phyloP scores from a whole-genome alignment of 805 yeast genomes.

The Wickerhamomyces chaumierensis region DNA sequence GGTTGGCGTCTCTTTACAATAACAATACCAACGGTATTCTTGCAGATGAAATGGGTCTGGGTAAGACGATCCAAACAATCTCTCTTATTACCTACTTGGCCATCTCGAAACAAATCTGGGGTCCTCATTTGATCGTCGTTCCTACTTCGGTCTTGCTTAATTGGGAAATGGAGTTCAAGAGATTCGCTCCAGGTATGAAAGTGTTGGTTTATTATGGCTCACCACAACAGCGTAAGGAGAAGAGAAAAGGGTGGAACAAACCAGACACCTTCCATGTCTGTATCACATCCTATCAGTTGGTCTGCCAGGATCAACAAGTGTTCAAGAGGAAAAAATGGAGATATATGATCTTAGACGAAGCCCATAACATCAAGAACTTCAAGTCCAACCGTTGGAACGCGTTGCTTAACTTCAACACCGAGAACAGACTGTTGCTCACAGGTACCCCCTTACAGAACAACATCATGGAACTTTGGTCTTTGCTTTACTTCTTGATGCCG shows the following conservation, averaged over 20 bases:
- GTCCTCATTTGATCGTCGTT: constrained; percentile 93
- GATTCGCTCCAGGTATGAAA: constrained; percentile 97
- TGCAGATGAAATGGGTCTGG: constrained; percentile 99
- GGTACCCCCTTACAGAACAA: constrained; percentile 98
- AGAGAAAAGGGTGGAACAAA: constrained; percentile 95
- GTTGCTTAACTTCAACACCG: constrained; percentile 83
- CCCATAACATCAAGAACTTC: constrained; percentile 94
- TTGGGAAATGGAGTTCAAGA: constrained; percentile 99
- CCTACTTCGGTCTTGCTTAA: constrained; percentile 96
- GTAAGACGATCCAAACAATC: constrained; percentile 94
- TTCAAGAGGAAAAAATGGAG: constrained; percentile 90
- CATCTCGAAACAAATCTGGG: constrained; percentile 91
- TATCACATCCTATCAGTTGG: constrained; percentile 92
- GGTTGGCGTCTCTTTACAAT: constrained; percentile 91
- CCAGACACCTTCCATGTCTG: constrained; percentile 95
- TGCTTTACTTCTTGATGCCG: constrained; percentile 93
- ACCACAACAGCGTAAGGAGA: constrained; percentile 92
- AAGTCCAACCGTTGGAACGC: constrained; percentile 98
- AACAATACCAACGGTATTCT: constrained; percentile 91
- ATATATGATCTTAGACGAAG: constrained; percentile 95
- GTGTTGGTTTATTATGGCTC: constrained; percentile 93
- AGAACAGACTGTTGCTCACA: constrained; percentile 74
- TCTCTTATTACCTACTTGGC: constrained; percentile 80
- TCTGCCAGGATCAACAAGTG: constrained; percentile 93
- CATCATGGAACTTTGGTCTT: constrained; percentile 91